Evolutionary conservation across 2,329 filamentous ascomycete genomes (phyloP).

Genomic region (Penicillium fuscoglaucum): DNA sequence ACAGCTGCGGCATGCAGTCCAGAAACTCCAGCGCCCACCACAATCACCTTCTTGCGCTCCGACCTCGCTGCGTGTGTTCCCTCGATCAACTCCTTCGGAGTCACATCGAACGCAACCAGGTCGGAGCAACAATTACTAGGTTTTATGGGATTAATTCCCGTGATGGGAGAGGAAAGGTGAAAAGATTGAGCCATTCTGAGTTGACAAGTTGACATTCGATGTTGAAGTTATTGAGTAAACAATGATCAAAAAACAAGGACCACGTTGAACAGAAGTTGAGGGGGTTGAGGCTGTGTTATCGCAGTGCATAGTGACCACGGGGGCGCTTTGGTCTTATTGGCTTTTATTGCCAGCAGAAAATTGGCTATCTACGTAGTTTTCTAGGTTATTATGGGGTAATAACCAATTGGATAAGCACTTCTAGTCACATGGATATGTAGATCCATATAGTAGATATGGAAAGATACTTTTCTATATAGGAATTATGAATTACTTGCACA

Average conservation of each 20-base stretch:
- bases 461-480: no score
- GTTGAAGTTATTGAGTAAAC: not conserved
- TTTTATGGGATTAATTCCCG: conserved; percentile 21
- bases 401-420: not conserved
- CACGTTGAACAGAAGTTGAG: not conserved
- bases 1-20: conserved; percentile 38
- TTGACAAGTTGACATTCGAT: conserved; percentile 32
- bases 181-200: conserved; percentile 34
- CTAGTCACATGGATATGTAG: not conserved
- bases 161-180: conserved; percentile 21
- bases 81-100: conserved; percentile 20
- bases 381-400: not conserved
- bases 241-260: not conserved
- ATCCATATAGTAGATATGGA: no score
- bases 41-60: conserved; percentile 30
- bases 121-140: conserved; percentile 30
- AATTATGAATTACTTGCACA: not conserved
- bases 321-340: not conserved
- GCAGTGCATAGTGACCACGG: not conserved
- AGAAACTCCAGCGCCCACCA: conserved; percentile 40
- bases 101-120: conserved; percentile 22
- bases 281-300: not conserved
- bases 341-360: conserved; percentile 3
- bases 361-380: not conserved
- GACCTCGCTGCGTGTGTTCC: conserved; percentile 25